These are phyloP conservation scores for Coemansia sp. DNA, from an alignment of 192 early-diverging fungal genomes.

Conservation along the genomic window DNA sequence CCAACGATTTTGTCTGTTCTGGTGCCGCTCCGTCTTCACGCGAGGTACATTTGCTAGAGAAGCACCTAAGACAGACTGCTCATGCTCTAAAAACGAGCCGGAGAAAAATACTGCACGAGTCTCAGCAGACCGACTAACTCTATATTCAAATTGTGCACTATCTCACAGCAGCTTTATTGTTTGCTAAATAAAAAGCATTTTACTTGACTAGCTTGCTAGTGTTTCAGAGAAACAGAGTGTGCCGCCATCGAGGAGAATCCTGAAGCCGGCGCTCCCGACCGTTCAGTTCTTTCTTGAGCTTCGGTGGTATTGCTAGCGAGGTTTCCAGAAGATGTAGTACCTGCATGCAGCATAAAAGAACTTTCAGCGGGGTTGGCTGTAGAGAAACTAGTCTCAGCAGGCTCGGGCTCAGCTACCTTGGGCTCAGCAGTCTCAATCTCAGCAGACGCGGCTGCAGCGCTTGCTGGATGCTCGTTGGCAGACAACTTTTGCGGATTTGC, in stretches of 20 bases:
- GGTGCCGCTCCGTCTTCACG: conserved; percentile 24
- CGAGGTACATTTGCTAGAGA: conserved; percentile 27
- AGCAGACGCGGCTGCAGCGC: no score
- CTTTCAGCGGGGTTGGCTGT: not conserved
- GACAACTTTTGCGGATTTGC: no score
- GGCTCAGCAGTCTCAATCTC: no score
- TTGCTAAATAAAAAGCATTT: no score
- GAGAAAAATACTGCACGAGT: conserved; percentile 14
- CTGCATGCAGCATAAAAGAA: not conserved
- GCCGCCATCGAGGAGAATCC: conserved; percentile 37
- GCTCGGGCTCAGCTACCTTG: not conserved
- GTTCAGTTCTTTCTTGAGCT: not conserved
- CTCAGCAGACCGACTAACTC: no score
- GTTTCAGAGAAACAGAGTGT: conserved; percentile 14
- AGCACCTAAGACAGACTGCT: conserved; percentile 35
- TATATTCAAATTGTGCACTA: no score
- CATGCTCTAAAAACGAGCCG: conserved; percentile 20
- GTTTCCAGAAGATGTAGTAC: not conserved
- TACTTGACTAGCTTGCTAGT: conserved; percentile 5
- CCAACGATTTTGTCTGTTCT: conserved; percentile 34
- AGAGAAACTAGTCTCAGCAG: not conserved
- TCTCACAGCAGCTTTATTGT: no score
- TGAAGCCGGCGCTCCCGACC: not conserved
- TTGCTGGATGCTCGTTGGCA: no score
- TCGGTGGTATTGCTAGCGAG: not conserved